Conservation (phyloP, 768 basidiomycete genomes). For the Trametes sanguinea region DNA sequence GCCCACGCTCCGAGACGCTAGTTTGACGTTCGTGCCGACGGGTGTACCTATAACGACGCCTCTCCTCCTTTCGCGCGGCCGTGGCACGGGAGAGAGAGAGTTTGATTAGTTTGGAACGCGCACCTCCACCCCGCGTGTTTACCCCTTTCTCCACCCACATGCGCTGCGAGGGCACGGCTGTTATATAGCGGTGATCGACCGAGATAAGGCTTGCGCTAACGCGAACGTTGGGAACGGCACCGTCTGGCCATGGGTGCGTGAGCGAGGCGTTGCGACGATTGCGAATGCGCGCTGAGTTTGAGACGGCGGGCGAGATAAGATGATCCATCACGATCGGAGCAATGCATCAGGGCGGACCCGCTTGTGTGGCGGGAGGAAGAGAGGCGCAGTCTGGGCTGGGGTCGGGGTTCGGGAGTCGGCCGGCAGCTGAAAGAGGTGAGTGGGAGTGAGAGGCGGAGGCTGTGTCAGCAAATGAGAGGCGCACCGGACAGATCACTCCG, state of each 20-base stretch:
- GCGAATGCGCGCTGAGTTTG: background rate
- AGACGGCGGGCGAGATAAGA: slow-evolving; percentile 2
- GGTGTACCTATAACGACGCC: slow-evolving; percentile 12
- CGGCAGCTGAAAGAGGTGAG: background rate
- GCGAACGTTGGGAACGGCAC: background rate
- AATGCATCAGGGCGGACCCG: slow-evolving; percentile 9
- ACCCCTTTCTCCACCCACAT: background rate
- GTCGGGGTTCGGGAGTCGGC: slow-evolving; percentile 7
- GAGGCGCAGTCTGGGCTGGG: slow-evolving; percentile 5
- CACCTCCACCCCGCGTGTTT: background rate
- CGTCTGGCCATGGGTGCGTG: background rate
- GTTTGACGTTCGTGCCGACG: slow-evolving; percentile 18
- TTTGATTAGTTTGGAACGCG: background rate
- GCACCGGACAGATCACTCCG: slow-evolving; percentile 1
- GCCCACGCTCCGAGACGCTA: slow-evolving; percentile 11
- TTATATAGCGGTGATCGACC: background rate
- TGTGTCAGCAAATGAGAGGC: slow-evolving; percentile 9
- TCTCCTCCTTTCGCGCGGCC: background rate
- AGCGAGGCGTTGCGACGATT: too few relatives aligned
- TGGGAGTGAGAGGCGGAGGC: slow-evolving; percentile 5
- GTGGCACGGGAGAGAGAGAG: background rate
- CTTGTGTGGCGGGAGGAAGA: background rate
- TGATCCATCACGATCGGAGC: slow-evolving; percentile 1
- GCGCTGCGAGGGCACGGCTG: background rate
- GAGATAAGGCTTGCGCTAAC: background rate